phyloP scores from a whole-genome alignment of 2,329 filamentous ascomycete species.

The Graphiopsis chlorocephala region DNA sequence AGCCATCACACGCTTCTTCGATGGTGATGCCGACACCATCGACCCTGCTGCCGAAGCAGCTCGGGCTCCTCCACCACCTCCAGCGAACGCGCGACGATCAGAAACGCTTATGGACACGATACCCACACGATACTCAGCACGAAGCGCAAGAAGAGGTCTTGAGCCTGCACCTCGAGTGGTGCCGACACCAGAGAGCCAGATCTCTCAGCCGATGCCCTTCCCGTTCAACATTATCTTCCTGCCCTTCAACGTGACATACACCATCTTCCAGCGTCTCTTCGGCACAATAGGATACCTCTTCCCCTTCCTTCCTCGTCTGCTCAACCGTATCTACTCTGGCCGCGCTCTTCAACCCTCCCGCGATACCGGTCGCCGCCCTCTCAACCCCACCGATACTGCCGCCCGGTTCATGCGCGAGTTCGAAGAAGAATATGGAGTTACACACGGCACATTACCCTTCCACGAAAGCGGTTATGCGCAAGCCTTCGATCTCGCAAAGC shows the following conservation, averaged over 20 bases:
- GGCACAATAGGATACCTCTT: slow-evolving; percentile 74
- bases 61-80: slow-evolving; percentile 59
- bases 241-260: slow-evolving; percentile 77
- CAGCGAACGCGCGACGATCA: slow-evolving; percentile 58
- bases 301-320: slow-evolving; percentile 70
- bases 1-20: slow-evolving; percentile 95
- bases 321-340: slow-evolving; percentile 52
- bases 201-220: slow-evolving; percentile 68
- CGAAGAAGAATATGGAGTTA: slow-evolving; percentile 79
- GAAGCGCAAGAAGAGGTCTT: slow-evolving; percentile 37
- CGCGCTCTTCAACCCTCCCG: slow-evolving; percentile 56
- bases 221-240: slow-evolving; percentile 75
- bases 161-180: slow-evolving; percentile 82
- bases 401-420: slow-evolving; percentile 88
- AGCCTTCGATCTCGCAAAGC: slow-evolving; percentile 84
- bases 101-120: slow-evolving; percentile 67
- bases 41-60: slow-evolving; percentile 77
- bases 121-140: slow-evolving; percentile 34
- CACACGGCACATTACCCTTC: slow-evolving; percentile 65
- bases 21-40: slow-evolving; percentile 85
- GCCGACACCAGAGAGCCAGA: slow-evolving; percentile 65
- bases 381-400: slow-evolving; percentile 84
- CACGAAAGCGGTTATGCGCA: slow-evolving; percentile 88
- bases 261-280: slow-evolving; percentile 65
- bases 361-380: slow-evolving; percentile 64